Conservation (phyloP, 495 filamentous ascomycete genomes). For the Hyphodiscus hymeniophilus region DNA sequence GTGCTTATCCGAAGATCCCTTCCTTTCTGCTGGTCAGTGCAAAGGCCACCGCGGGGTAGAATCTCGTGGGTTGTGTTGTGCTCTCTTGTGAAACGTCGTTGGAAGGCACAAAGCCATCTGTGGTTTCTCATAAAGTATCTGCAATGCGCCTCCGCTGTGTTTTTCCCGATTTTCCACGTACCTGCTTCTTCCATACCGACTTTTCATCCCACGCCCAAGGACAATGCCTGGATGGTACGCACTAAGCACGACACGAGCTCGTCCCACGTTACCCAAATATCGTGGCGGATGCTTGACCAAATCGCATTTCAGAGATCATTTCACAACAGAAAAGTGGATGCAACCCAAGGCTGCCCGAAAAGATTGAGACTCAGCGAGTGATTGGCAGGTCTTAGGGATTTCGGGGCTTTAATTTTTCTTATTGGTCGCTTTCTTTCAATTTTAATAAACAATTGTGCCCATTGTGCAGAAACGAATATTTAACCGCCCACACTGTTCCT, state of each 20-base stretch:
- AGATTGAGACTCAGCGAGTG: not conserved
- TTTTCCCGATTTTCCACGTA: constrained; percentile 5
- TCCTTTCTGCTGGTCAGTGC: constrained; percentile 3
- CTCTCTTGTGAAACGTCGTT: not conserved
- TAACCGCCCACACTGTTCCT: not conserved
- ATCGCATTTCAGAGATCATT: not conserved
- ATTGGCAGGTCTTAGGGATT: not conserved
- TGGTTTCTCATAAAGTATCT: constrained; percentile 7
- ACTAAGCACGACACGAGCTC: not conserved
- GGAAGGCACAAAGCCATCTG: not conserved
- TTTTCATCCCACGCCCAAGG: constrained; percentile 2
- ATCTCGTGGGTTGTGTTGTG: not conserved
- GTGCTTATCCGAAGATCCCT: constrained; percentile 11
- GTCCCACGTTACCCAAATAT: constrained; percentile 8
- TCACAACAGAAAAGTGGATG: not conserved
- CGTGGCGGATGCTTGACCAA: not conserved
- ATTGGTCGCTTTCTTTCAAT: not conserved
- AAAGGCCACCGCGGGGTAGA: constrained; percentile 16
- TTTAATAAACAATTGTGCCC: not conserved
- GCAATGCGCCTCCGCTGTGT: not conserved
- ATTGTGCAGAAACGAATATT: not conserved
- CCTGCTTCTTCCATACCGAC: constrained; percentile 9
- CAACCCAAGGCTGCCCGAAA: not conserved
- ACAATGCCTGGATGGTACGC: too few relatives aligned
- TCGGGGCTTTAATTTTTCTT: not conserved